Evolutionary conservation across 2,329 filamentous ascomycete genomes (phyloP).

Genomic region (Fusarium haematococcum): DNA sequence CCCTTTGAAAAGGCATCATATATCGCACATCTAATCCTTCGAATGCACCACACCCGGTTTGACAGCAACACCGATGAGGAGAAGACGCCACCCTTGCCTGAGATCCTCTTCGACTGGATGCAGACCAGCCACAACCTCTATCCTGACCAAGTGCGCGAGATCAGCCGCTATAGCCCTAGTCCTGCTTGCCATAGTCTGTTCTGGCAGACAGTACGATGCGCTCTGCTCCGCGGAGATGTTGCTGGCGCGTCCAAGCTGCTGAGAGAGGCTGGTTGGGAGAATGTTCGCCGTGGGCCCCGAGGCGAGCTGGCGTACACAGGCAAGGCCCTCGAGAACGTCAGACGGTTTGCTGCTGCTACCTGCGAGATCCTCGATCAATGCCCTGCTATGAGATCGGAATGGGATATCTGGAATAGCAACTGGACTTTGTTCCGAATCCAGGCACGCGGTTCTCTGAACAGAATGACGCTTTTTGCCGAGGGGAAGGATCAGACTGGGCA

Average conservation of each 20-base stretch:
- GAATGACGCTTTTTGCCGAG: slow-evolving; percentile 83
- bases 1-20: slow-evolving; percentile 82
- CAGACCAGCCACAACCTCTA: slow-evolving; percentile 80
- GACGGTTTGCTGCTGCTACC: slow-evolving; percentile 76
- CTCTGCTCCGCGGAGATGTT: slow-evolving; percentile 81
- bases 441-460: slow-evolving; percentile 74
- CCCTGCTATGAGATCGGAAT: slow-evolving; percentile 77
- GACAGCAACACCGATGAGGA: slow-evolving; percentile 52
- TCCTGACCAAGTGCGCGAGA: slow-evolving; percentile 72
- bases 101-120: slow-evolving; percentile 86
- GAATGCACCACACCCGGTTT: slow-evolving; percentile 77
- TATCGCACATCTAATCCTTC: slow-evolving; percentile 81
- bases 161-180: slow-evolving; percentile 74
- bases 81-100: slow-evolving; percentile 72
- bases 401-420: slow-evolving; percentile 84
- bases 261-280: slow-evolving; percentile 80
- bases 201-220: slow-evolving; percentile 85
- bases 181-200: slow-evolving; percentile 82
- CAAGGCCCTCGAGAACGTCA: slow-evolving; percentile 80
- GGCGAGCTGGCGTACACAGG: slow-evolving; percentile 78
- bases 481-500: slow-evolving; percentile 67
- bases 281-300: slow-evolving; percentile 76
- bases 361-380: slow-evolving; percentile 78
- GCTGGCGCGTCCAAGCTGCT: slow-evolving; percentile 75
- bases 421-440: slow-evolving; percentile 88